Evolutionary conservation across 2,329 filamentous ascomycete genomes (phyloP).

Genomic region (Nectriaceae sp.): DNA sequence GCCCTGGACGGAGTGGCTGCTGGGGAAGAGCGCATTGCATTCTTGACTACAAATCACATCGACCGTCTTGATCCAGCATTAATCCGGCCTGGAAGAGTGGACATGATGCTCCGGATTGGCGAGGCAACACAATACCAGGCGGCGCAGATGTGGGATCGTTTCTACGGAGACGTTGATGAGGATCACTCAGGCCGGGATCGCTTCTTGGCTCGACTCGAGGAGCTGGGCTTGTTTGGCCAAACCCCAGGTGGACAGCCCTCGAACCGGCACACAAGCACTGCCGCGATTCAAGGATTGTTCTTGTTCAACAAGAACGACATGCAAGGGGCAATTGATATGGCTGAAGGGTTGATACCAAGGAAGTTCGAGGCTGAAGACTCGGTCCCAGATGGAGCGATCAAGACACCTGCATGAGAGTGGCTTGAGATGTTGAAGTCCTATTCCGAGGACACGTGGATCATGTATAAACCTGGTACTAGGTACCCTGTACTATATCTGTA

Average conservation of each 20-base stretch:
- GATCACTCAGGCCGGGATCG: conserved; percentile 61
- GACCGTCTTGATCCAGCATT: conserved; percentile 87
- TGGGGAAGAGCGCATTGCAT: conserved; percentile 89
- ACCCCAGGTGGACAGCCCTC: conserved; percentile 49
- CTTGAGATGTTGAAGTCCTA: background rate
- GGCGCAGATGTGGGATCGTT: conserved; percentile 86
- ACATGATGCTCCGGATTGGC: conserved; percentile 88
- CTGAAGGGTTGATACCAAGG: conserved; percentile 63
- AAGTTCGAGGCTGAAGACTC: conserved; percentile 53
- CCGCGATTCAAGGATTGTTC: conserved; percentile 91
- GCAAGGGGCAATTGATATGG: conserved; percentile 82
- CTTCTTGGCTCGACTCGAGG: conserved; percentile 72
- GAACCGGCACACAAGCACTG: conserved; percentile 71
- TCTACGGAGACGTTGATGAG: conserved; percentile 81
- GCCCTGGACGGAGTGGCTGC: conserved; percentile 90
- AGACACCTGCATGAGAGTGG: conserved; percentile 38
- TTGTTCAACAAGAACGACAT: conserved; percentile 92
- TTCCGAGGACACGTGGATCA: background rate
- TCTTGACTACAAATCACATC: conserved; percentile 93
- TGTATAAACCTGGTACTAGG: conserved; percentile 7
- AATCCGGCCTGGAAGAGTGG: conserved; percentile 87
- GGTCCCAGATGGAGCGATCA: conserved; percentile 41
- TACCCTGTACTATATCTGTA: background rate
- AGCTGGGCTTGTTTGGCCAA: conserved; percentile 69
- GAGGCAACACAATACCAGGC: conserved; percentile 88